Percentiles rank a stretch among this genome's conserved stretches.
These are phyloP conservation scores for Dactylellina parvicollis DNA, from an alignment of 2,329 filamentous ascomycete species.

Conservation along the genomic window DNA sequence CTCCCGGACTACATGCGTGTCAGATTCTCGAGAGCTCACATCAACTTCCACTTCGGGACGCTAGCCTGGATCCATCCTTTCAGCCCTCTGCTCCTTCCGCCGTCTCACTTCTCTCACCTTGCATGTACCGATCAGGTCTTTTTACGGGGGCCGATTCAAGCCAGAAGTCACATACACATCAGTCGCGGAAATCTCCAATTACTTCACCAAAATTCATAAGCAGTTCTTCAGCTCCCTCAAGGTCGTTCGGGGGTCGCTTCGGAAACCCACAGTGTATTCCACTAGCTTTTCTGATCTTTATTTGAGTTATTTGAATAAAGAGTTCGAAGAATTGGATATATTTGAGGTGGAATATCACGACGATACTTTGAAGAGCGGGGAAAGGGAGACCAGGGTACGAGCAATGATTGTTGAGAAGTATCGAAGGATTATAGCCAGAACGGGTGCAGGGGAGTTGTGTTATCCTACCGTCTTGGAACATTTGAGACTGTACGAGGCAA, in stretches of 20 bases:
- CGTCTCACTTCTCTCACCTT: background rate
- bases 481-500: background rate
- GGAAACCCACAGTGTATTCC: background rate
- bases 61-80: background rate
- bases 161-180: background rate
- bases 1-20: background rate
- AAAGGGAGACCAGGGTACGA: background rate
- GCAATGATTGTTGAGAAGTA: background rate
- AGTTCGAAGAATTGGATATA: background rate
- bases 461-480: background rate
- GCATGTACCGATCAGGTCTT: background rate
- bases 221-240: background rate
- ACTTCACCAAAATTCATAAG: background rate
- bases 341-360: background rate
- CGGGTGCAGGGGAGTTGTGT: background rate
- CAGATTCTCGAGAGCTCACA: background rate
- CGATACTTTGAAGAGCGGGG: background rate
- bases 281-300: background rate
- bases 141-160: background rate
- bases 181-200: background rate
- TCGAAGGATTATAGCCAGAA: background rate
- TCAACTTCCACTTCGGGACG: too few relatives aligned
- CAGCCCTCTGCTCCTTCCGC: slow-evolving; percentile 1
- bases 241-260: background rate
- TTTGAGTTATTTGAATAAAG: background rate